Conservation (phyloP, 78 protist species). For the Pigoraptor vietnamica region DNA sequence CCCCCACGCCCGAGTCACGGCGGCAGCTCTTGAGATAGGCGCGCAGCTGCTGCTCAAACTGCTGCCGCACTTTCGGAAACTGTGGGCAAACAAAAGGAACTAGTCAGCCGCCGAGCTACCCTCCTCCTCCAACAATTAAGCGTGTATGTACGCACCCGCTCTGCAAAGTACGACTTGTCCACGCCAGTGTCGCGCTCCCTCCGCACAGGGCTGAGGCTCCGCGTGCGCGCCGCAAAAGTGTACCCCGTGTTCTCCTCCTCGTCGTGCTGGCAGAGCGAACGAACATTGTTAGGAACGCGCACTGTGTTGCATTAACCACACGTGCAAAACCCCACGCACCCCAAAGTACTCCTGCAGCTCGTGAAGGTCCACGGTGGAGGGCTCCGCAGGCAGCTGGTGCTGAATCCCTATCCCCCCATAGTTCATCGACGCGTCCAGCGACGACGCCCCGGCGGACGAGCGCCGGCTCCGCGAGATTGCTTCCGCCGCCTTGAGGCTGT, state of each 20-base stretch:
- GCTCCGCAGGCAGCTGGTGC: background rate
- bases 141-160: background rate
- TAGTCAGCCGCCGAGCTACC: no score
- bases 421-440: background rate
- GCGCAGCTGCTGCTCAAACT: background rate
- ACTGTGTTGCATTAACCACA: no score
- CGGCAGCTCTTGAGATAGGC: background rate
- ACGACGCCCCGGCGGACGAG: background rate
- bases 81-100: background rate
- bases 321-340: background rate
- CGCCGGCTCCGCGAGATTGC: background rate
- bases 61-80: background rate
- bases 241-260: background rate
- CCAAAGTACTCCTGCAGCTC: background rate
- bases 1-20: background rate
- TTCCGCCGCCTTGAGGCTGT: background rate
- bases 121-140: no score
- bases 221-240: background rate
- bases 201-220: background rate
- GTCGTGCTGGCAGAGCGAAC: background rate
- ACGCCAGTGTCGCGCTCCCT: background rate
- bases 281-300: no score
- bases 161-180: background rate
- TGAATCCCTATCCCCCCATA: background rate
- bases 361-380: background rate